phyloP scores from a whole-genome alignment of 768 basidiomycete genomes.

The Pleurotus eryngii region DNA sequence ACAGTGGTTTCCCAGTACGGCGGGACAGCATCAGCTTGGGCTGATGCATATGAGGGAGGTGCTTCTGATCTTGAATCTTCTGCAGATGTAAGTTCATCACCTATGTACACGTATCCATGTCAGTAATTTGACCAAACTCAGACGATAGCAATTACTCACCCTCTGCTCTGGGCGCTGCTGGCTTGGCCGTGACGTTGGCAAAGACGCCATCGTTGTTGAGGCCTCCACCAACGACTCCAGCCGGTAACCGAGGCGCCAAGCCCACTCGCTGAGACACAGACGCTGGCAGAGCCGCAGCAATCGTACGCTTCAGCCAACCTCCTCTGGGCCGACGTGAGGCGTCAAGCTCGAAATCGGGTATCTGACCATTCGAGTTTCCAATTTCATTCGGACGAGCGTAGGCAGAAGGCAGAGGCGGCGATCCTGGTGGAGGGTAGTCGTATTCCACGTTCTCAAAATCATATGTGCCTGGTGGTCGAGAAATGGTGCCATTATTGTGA shows the following conservation, averaged over 20 bases:
- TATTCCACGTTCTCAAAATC: slow-evolving; percentile 83
- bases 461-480: slow-evolving; percentile 47
- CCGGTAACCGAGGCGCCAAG: slow-evolving; percentile 32
- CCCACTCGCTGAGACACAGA: slow-evolving; percentile 44
- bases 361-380: slow-evolving; percentile 72
- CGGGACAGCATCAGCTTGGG: slow-evolving; percentile 93
- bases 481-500: slow-evolving; percentile 11
- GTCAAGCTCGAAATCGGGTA: slow-evolving; percentile 48
- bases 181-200: slow-evolving; percentile 91
- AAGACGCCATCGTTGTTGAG: slow-evolving; percentile 88
- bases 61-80: slow-evolving; percentile 81
- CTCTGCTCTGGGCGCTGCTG: slow-evolving; percentile 56
- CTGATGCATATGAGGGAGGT: slow-evolving; percentile 89
- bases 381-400: slow-evolving; percentile 64
- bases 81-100: slow-evolving; percentile 73
- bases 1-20: slow-evolving; percentile 98
- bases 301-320: slow-evolving; percentile 57
- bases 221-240: slow-evolving; percentile 59
- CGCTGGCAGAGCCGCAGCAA: slow-evolving; percentile 53
- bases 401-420: slow-evolving; percentile 65
- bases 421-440: slow-evolving; percentile 80
- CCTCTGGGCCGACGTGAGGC: slow-evolving; percentile 28
- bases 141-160: slow-evolving; percentile 34
- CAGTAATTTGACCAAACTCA: neutral
- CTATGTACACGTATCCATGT: slow-evolving; percentile 28